Conservation (phyloP, 345 rosid genomes). For the Eucalyptus regnans region DNA sequence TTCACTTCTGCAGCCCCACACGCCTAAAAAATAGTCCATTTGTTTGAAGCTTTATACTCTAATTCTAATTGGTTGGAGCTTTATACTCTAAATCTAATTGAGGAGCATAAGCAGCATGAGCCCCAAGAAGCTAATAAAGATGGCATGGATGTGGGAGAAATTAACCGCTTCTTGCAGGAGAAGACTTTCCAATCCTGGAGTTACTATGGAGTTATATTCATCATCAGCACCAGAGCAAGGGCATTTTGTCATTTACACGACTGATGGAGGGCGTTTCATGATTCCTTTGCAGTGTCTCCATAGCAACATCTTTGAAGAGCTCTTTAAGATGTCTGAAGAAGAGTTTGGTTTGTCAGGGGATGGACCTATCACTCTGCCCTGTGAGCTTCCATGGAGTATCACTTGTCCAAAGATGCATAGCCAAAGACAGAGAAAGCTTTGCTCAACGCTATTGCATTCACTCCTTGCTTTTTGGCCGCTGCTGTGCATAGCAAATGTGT, state of each 20-base stretch:
- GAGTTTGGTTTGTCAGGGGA: not conserved
- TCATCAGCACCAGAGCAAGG: not conserved
- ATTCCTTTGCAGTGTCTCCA: not conserved
- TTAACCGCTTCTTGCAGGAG: not conserved
- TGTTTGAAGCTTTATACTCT: not conserved
- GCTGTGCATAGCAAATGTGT: not conserved
- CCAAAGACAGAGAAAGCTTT: not conserved
- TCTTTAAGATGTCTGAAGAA: not conserved
- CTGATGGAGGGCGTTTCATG: not conserved
- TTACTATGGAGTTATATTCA: not conserved
- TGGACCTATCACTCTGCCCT: conserved; percentile 8
- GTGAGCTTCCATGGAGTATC: conserved; percentile 8
- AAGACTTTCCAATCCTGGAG: not conserved
- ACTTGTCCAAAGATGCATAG: not conserved
- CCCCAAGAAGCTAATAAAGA: not conserved
- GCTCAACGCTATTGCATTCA: not conserved
- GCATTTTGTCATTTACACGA: not conserved
- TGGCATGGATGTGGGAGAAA: not conserved
- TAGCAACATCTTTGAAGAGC: not conserved
- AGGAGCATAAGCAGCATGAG: not conserved
- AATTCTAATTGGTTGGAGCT: no score
- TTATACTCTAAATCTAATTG: no score
- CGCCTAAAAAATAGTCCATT: not conserved
- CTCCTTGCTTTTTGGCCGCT: not conserved
- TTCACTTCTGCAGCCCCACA: not conserved